These are phyloP conservation scores for Fraxinus angustifolia DNA, from an alignment of 305 asterid species.

Conservation along the genomic window DNA sequence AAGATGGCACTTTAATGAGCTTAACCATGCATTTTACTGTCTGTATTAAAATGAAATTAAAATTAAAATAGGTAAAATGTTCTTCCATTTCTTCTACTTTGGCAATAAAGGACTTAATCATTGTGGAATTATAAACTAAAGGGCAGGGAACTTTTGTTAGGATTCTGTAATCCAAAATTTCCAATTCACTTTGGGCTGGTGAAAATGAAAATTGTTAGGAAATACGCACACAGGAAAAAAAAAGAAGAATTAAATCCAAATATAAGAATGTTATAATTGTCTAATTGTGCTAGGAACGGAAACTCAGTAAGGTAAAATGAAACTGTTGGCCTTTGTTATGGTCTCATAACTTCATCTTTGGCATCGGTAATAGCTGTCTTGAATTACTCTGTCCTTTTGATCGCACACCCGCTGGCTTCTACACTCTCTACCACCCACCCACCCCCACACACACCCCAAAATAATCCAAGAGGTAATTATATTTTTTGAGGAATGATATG, in stretches of 20 bases:
- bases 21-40: neutral
- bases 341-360: constrained; percentile 2
- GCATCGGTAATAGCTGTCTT: constrained; percentile 2
- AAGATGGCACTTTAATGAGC: neutral
- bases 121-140: constrained; percentile 4
- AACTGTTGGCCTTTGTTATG: neutral
- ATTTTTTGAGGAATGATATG: neutral
- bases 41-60: neutral
- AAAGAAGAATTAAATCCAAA: neutral
- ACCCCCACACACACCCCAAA: too few relatives aligned
- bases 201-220: neutral
- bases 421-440: neutral
- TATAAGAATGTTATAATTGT: neutral
- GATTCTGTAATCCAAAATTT: constrained; percentile 7
- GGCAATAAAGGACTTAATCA: constrained; percentile 3
- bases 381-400: neutral
- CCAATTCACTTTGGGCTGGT: constrained; percentile 4
- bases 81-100: neutral
- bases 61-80: constrained; percentile 3
- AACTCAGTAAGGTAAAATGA: neutral
- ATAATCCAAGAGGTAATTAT: neutral
- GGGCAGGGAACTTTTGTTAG: constrained; percentile 8
- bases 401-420: neutral
- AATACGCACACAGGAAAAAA: neutral
- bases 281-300: neutral